Evolutionary conservation across 2,329 filamentous ascomycete genomes (phyloP).

Genomic region (Arthrobotrys entomopaga): DNA sequence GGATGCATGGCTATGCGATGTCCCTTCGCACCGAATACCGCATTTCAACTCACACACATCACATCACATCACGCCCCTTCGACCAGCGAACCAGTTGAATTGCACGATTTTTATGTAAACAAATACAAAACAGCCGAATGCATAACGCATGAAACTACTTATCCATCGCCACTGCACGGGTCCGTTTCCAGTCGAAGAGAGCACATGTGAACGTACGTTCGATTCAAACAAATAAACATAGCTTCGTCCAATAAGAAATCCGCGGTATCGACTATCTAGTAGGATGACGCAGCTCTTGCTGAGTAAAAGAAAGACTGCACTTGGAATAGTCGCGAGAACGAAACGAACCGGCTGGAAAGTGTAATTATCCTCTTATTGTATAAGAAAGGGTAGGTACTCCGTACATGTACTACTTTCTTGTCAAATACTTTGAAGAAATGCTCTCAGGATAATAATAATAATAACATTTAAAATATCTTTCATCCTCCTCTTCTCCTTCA

Average conservation of each 20-base stretch:
- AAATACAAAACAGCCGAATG: neutral
- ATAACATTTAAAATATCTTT: no score
- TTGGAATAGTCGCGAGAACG: conserved; percentile 39
- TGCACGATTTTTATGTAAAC: neutral
- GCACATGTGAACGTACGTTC: conserved; percentile 36
- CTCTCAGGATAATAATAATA: no score
- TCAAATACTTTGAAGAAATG: no score
- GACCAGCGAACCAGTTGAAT: neutral
- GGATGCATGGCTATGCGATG: no score
- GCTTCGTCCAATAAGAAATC: conserved; percentile 16
- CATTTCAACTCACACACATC: no score
- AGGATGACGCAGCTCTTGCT: conserved; percentile 39
- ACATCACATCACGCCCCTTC: no score
- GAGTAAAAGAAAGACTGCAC: conserved; percentile 23
- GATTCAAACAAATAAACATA: neutral
- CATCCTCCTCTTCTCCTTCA: neutral
- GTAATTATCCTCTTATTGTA: neutral
- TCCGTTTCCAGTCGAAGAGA: conserved; percentile 7
- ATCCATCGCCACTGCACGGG: conserved; percentile 26
- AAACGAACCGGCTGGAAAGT: neutral
- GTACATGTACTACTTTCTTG: neutral
- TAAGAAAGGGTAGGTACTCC: no score
- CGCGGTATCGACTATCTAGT: neutral
- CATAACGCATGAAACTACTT: neutral
- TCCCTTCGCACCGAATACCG: no score